phyloP scores from a whole-genome alignment of 148 eudicot genomes.

The Mesembryanthemum crystallinum region DNA sequence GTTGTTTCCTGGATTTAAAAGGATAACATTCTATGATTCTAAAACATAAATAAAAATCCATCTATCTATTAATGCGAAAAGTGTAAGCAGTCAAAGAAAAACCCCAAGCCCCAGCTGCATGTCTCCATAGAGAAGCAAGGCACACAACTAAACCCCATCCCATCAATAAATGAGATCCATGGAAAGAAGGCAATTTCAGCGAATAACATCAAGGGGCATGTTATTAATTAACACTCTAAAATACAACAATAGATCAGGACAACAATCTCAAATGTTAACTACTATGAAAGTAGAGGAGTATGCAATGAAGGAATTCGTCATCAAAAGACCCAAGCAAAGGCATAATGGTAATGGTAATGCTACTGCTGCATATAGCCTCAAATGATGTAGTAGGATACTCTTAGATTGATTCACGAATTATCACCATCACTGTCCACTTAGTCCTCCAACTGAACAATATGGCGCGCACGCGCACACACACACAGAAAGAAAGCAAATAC shows the following conservation, averaged over 20 bases:
- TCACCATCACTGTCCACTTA: slow-evolving; percentile 3
- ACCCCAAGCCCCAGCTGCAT: background rate
- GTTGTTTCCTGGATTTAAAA: too few relatives aligned
- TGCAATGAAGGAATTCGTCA: background rate
- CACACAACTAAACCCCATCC: background rate
- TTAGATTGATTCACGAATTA: background rate
- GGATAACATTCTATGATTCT: too few relatives aligned
- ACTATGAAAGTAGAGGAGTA: background rate
- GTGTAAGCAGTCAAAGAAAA: too few relatives aligned
- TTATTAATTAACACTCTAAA: background rate
- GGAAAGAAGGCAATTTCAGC: background rate
- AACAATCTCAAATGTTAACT: background rate
- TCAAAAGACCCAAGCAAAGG: background rate
- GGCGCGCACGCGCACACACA: background rate
- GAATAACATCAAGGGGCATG: too few relatives aligned
- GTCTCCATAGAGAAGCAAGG: background rate
- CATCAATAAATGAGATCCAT: background rate
- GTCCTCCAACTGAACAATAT: background rate
- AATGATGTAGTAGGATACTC: background rate
- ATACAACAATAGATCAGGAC: background rate
- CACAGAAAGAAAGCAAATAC: background rate
- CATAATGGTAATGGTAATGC: background rate
- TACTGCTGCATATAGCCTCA: background rate
- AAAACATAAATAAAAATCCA: too few relatives aligned
- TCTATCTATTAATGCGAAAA: too few relatives aligned